Evolutionary conservation across 257 asterid genomes (phyloP).

Genomic region (Agastache rugosa): DNA sequence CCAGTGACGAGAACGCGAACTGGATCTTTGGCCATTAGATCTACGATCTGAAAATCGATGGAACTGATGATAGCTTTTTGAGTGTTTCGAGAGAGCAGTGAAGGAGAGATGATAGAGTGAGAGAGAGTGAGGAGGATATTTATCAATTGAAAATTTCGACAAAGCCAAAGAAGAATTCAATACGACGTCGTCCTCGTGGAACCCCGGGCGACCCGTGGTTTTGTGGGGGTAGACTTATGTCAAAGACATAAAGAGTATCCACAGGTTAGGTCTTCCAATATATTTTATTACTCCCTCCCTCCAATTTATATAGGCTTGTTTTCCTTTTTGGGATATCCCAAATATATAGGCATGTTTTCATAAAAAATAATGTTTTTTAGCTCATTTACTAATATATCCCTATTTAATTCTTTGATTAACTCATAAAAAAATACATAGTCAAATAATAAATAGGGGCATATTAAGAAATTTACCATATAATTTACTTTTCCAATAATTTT

Average conservation of each 20-base stretch:
- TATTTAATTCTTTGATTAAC: too few species aligned
- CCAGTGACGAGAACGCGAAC: constrained; percentile 89
- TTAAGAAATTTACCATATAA: too few species aligned
- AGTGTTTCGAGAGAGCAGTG: constrained; percentile 24
- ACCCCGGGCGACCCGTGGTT: constrained; percentile 2
- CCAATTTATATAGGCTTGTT: too few species aligned
- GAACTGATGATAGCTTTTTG: constrained; percentile 11
- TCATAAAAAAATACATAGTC: too few species aligned
- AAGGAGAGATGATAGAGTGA: neutral
- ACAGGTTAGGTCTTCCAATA: too few species aligned
- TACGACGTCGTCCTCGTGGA: neutral
- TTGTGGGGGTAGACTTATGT: neutral
- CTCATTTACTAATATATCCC: too few species aligned
- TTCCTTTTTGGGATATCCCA: too few species aligned
- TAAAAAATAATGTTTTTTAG: too few species aligned
- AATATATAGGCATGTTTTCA: too few species aligned
- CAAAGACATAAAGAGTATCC: neutral
- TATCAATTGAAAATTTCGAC: constrained; percentile 11
- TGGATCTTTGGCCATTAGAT: constrained; percentile 84
- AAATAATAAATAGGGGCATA: too few species aligned
- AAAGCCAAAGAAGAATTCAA: neutral
- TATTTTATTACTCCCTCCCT: too few species aligned
- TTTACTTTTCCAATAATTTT: too few species aligned
- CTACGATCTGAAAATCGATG: constrained; percentile 39
- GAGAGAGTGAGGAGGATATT: constrained; percentile 27